phyloP scores from a whole-genome alignment of 495 filamentous ascomycete genomes.

The Penicillium pancosmium region DNA sequence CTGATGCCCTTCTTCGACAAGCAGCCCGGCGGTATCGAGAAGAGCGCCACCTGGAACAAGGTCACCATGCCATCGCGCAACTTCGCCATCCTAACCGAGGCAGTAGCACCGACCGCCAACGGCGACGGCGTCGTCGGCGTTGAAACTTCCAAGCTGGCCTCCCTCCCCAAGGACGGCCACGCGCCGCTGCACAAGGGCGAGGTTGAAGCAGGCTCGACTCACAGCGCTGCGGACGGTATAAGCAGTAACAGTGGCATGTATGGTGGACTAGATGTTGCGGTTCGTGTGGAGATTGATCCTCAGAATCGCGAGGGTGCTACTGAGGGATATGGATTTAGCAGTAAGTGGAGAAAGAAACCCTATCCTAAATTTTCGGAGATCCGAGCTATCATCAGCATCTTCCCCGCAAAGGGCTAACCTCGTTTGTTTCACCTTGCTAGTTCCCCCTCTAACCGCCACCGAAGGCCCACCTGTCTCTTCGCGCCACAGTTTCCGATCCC shows the following conservation, averaged over 20 bases:
- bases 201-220: slow-evolving; percentile 61
- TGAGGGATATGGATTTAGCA: slow-evolving; percentile 67
- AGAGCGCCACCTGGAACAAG: slow-evolving; percentile 70
- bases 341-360: slow-evolving; percentile 31
- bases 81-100: slow-evolving; percentile 80
- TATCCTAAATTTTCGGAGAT: background rate
- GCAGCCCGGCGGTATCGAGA: slow-evolving; percentile 71
- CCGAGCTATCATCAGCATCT: background rate
- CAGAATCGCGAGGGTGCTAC: slow-evolving; percentile 64
- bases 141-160: slow-evolving; percentile 25
- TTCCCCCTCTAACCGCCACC: slow-evolving; percentile 33
- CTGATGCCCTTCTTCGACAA: slow-evolving; percentile 83
- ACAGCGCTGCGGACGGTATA: slow-evolving; percentile 60
- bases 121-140: slow-evolving; percentile 12
- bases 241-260: slow-evolving; percentile 55
- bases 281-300: slow-evolving; percentile 72
- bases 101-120: slow-evolving; percentile 35
- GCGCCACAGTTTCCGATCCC: slow-evolving; percentile 27
- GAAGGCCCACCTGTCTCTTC: slow-evolving; percentile 19
- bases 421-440: slow-evolving; percentile 11
- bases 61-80: slow-evolving; percentile 91
- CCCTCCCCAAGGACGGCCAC: slow-evolving; percentile 61
- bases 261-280: slow-evolving; percentile 68
- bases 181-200: slow-evolving; percentile 67
- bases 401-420: background rate